Base-by-base conservation (phyloP, 1,284 basidiomycete species). In the Ganoderma leucocontextum region DNA sequence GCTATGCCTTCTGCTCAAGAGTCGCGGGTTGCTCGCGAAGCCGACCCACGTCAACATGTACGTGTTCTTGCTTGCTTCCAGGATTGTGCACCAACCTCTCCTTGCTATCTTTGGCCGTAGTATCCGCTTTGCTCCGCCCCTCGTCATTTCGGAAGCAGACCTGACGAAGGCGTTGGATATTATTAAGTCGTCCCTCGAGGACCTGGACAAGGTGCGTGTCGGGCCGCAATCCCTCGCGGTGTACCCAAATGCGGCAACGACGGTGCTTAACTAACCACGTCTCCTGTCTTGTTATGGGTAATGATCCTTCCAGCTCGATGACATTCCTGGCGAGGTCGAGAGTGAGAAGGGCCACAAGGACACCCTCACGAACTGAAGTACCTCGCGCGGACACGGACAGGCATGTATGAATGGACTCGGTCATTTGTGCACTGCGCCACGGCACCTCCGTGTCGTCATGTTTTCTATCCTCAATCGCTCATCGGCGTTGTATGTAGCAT, bases 11-110 rank as follows among this genome's bases (percentile, higher is more conserved):
- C 81, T 99, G 73, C 83, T 99, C 81, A 98, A 97, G 90, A 91
- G 89, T 75, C 88, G 94, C 66, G 96, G 97, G 9, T 85, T 98
- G 66, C 83, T 98, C 72, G 96, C 96, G 62, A 99, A 99, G 85
- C 97, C 97, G 17, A 99, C 97, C 0, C 97, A 99, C 78, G 89
- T 91, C 59, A 97, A 98, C 81, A 95, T 95, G 92, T 96, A 62
- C 22, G 66, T 69, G 39, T 49, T 38, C n/a, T n/a, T 19, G 38
- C 17, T 38, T 57, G 25, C 67, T 63, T 25, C 63, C 47, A 44
- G 19, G 55, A 69, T 44, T 3, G 9, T 15, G 42, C 59, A 66
- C 68, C 36, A 62, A 66, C 57, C 17, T 61, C 52, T 25, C 59
- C 12, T 57, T 10, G 38, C 25, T 60, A 1, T 22, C 3, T 29